Base-by-base conservation (phyloP, 2,329 filamentous ascomycete species). In the Fusarium concolor region DNA sequence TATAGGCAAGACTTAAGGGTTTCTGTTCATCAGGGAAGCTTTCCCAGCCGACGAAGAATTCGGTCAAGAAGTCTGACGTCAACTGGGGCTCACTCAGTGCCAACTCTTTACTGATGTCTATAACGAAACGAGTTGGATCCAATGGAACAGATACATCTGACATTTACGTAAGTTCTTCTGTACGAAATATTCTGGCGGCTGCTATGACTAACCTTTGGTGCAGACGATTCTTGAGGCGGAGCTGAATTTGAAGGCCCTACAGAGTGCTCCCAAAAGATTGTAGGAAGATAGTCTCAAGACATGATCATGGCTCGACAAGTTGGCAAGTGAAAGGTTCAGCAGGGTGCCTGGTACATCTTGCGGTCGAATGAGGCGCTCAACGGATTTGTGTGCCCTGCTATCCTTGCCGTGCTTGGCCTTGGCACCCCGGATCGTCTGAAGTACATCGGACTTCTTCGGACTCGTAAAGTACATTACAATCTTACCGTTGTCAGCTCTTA, bases 391-490 rank as follows among this genome's bases (percentile, higher is more conserved):
- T 6, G 85, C 81, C 65, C 87, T 83, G 37, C 81, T 84, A 65
- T 91, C 89, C 72, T 90, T 91, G 55, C 86, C 86, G 64, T 89
- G 84, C 70, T 89, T 91, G 10, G 84, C 80, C 75, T 90, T 91
- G 42, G 88, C 88, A 11, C 80, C 82, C 33, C 88, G 85, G 53
- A 92, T 89, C 12, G 86, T 85, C 75, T 89, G 86, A 5, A 92
- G 79, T 20, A 92, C 83, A 62, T 91, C 89, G 9, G 80, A 74
- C 75, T 89, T 90, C 74, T 86, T 87, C 2, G 87, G 82, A 67
- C 89, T 91, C 18, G 88, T 89, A 75, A 92, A 92, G 74, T 89
- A 90, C 88, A 92, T 90, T 53, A 90, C 85, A 49, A 90, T 88
- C 77, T 89, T 90, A 69, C 89, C 89, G 65, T 88, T 89, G 70